Base-by-base conservation (phyloP, 1,284 basidiomycete species). In the Cutaneotrichosporon cutaneum region DNA sequence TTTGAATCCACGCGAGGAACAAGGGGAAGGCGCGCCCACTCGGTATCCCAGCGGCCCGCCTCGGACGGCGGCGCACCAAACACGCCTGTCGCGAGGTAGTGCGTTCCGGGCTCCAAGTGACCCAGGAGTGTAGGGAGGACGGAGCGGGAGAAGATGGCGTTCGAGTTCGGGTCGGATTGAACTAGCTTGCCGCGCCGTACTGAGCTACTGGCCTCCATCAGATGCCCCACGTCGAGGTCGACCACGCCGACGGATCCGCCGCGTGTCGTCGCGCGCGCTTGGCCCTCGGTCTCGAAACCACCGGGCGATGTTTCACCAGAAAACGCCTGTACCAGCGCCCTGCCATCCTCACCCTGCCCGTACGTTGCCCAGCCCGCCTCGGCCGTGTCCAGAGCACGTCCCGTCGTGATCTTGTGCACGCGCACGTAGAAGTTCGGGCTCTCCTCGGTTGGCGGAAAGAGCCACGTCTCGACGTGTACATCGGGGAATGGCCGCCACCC, bases 401-500 rank as follows among this genome's bases (percentile, higher is more conserved):
- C 82, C 2, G 84, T 83, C 56, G 78, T 82, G 63, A 90, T 81
- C 58, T 86, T 82, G 76, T 90, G 88, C 1, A 89, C 81, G 9
- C 88, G 83, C 33, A 89, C 71, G 70, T 90, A 87, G 87, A 87
- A 90, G 24, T 85, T 79, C 5, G 86, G 85, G 13, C 85, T 81
- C 6, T 76, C 82, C 13, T 72, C 65, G 16, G 82, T 80, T 0
- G 89, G 88, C 0, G 88, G 88, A 13, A 89, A 77, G 24, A 90
- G 82, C 85, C 86, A 88, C 16, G 88, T 90, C 78, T 90, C 88
- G 50, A 90, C 85, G 60, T 84, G 80, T 24, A 89, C 87, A 71
- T 85, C 88, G 50, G 81, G 81, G 87, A 87, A 90, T 4, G 88
- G 88, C 67, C 84, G 83, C 89, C 89, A 90, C 77, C 84, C 84